Evolutionary conservation across 495 filamentous ascomycete genomes (phyloP).

Genomic region (Achaetomiella virescens): DNA sequence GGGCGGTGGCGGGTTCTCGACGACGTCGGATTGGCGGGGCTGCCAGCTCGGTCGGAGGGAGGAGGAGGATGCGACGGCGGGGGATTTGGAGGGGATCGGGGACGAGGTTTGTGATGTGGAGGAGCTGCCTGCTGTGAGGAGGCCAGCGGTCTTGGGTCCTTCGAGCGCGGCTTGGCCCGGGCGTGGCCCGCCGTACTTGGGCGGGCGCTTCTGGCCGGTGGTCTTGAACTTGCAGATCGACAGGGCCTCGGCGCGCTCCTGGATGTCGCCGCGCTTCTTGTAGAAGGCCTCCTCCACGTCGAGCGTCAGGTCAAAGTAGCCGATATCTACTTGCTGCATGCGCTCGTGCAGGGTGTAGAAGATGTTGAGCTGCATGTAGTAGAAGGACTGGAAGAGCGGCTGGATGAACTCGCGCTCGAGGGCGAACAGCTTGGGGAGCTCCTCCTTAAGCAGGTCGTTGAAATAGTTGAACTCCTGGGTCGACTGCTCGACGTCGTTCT

Average conservation of each 20-base stretch:
- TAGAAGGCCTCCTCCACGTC: slow-evolving; percentile 89
- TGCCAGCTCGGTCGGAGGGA: slow-evolving; percentile 20
- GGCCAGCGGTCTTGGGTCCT: slow-evolving; percentile 32
- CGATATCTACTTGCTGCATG: slow-evolving; percentile 95
- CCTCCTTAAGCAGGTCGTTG: slow-evolving; percentile 92
- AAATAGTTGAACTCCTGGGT: slow-evolving; percentile 96
- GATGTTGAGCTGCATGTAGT: slow-evolving; percentile 99
- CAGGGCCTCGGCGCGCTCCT: slow-evolving; percentile 75
- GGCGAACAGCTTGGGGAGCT: slow-evolving; percentile 84
- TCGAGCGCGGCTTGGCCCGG: slow-evolving; percentile 38
- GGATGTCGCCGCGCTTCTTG: slow-evolving; percentile 76
- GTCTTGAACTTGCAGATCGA: slow-evolving; percentile 85
- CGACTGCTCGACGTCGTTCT: slow-evolving; percentile 82
- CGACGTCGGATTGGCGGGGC: slow-evolving; percentile 16
- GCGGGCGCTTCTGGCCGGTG: slow-evolving; percentile 53
- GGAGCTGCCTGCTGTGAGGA: slow-evolving; percentile 37
- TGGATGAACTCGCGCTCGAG: slow-evolving; percentile 97
- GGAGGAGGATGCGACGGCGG: background rate
- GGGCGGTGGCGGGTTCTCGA: slow-evolving; percentile 47
- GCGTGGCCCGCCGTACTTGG: slow-evolving; percentile 45
- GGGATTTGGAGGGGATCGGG: background rate
- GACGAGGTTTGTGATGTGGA: slow-evolving; percentile 10
- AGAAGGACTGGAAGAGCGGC: slow-evolving; percentile 97
- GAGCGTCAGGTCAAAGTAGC: slow-evolving; percentile 87
- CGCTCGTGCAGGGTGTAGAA: slow-evolving; percentile 98